Percentiles rank a stretch among this genome's conserved stretches.
phyloP scores from a whole-genome alignment of 768 basidiomycete species.

The Rossbeevera mucosa region DNA sequence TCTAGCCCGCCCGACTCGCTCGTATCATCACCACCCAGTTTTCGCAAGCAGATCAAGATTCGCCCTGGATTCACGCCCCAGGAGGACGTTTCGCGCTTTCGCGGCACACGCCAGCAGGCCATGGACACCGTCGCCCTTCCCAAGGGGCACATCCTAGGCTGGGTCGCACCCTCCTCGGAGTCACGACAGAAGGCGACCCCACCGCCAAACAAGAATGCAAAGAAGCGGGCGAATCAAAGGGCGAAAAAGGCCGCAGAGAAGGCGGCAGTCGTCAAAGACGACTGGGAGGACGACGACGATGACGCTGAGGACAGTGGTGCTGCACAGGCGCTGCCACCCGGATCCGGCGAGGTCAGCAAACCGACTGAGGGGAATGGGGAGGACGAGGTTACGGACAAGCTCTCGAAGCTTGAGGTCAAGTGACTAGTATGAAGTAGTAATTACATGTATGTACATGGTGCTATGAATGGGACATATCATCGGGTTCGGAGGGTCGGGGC shows the following conservation, averaged over 20 bases:
- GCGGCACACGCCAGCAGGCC: constrained; percentile 69
- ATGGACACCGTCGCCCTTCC: constrained; percentile 61
- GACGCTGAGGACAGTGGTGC: constrained; percentile 25
- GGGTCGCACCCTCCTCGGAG: constrained; percentile 61
- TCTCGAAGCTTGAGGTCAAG: constrained; percentile 57
- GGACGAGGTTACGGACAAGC: constrained; percentile 41
- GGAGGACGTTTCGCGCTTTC: constrained; percentile 87
- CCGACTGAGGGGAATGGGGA: constrained; percentile 10
- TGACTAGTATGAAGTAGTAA: constrained; percentile 24
- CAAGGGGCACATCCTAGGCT: constrained; percentile 80
- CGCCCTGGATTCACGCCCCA: constrained; percentile 92
- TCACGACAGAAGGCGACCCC: constrained; percentile 28
- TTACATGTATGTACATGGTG: constrained; percentile 14
- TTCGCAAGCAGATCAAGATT: constrained; percentile 85
- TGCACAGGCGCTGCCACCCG: background rate
- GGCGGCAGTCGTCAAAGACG: constrained; percentile 58
- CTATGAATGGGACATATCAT: constrained; percentile 15
- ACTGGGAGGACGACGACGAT: constrained; percentile 75
- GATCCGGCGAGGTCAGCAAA: constrained; percentile 7
- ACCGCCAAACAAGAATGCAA: constrained; percentile 71
- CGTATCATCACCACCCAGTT: constrained; percentile 38
- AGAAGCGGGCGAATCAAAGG: constrained; percentile 74
- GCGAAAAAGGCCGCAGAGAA: constrained; percentile 60
- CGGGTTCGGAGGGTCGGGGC: background rate
- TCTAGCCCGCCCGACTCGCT: constrained; percentile 6